Conservation (phyloP, 2,329 filamentous ascomycete species). For the Colletotrichum musae region DNA sequence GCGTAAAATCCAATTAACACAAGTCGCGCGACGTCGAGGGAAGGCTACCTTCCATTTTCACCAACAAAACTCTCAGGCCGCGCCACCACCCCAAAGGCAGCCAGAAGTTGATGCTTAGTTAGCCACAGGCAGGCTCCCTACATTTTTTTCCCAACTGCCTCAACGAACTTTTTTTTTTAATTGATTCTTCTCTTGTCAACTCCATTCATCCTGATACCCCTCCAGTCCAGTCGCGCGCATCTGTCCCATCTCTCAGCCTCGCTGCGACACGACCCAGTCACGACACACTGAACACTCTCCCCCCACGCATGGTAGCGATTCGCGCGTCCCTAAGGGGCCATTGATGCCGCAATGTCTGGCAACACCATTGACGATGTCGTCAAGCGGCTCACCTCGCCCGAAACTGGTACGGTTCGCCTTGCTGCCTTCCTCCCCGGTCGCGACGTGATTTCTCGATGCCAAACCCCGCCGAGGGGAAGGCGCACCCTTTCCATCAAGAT, state of each 20-base stretch:
- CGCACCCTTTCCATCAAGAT: conserved; percentile 16
- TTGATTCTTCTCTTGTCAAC: conserved; percentile 20
- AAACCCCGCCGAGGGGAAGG: conserved; percentile 23
- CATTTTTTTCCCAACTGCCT: background rate
- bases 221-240: conserved; percentile 28
- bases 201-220: conserved; percentile 30
- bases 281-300: conserved; percentile 33
- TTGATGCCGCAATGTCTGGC: conserved; percentile 72
- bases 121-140: background rate
- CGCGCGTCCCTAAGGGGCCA: conserved; percentile 54
- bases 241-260: conserved; percentile 27
- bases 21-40: conserved; percentile 37
- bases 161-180: background rate
- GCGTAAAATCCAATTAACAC: conserved; percentile 26
- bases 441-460: conserved; percentile 7
- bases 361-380: conserved; percentile 75
- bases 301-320: conserved; percentile 53
- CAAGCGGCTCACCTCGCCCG: conserved; percentile 69
- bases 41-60: conserved; percentile 7
- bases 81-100: conserved; percentile 2
- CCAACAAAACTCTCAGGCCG: background rate
- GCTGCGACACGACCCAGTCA: conserved; percentile 40
- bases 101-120: conserved; percentile 8
- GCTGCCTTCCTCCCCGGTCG: background rate
- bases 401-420: conserved; percentile 65